A percentile compares a stretch with the other conserved stretches of the same genome.
Conservation (phyloP, 768 basidiomycete genomes). For the Termitomyces sp. region DNA sequence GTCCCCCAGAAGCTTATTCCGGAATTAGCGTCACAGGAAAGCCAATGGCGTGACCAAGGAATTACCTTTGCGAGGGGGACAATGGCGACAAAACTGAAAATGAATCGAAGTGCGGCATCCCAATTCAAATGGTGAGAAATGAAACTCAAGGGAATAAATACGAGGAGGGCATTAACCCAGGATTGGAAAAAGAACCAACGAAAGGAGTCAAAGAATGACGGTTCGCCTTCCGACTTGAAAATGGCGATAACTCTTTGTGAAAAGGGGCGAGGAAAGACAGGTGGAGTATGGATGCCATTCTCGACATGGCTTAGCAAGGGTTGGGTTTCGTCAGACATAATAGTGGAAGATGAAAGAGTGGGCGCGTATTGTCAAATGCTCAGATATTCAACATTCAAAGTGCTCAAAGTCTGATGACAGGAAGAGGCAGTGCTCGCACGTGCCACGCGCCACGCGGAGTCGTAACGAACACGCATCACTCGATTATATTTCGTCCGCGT, state of each 20-base stretch:
- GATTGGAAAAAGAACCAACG: conserved; percentile 58
- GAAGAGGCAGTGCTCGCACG: conserved; percentile 14
- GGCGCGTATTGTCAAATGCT: neutral
- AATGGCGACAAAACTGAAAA: conserved; percentile 78
- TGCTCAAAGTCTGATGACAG: no score
- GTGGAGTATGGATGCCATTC: neutral
- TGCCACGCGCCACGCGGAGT: no score
- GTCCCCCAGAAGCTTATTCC: conserved; percentile 63
- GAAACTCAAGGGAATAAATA: conserved; percentile 75
- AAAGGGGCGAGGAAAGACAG: conserved; percentile 14
- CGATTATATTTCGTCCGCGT: conserved; percentile 43
- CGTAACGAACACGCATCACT: neutral
- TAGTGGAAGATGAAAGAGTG: neutral
- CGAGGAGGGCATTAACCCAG: conserved; percentile 73
- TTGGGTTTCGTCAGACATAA: conserved; percentile 26
- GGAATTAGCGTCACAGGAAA: neutral
- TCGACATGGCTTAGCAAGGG: neutral
- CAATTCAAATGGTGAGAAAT: conserved; percentile 62
- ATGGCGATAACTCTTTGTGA: conserved; percentile 22
- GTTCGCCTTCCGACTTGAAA: conserved; percentile 60
- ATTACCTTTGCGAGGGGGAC: conserved; percentile 81
- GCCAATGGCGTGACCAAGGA: conserved; percentile 2
- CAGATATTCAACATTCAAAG: no score
- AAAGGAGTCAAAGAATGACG: conserved; percentile 55
- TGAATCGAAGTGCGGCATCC: conserved; percentile 75